Base-by-base conservation (phyloP, 768 basidiomycete genomes). In the Tubosaeta brunneosetosa region DNA sequence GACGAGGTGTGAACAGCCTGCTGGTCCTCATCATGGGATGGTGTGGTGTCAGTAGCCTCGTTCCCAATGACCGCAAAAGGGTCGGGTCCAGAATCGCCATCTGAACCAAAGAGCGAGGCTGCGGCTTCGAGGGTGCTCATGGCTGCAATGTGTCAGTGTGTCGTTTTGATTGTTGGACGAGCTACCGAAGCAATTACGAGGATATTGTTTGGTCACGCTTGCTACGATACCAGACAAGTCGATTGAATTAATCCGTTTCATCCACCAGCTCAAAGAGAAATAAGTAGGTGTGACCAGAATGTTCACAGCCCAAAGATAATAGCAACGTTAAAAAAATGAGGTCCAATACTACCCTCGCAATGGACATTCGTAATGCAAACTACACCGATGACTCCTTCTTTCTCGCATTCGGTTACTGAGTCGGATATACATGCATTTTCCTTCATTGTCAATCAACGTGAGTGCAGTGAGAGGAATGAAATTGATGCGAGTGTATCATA, bases 61-160 rank as follows among this genome's bases (percentile, higher is more conserved):
- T 72, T 68, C 43, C 81, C 83, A 55, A 85, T 75, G 50, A 76
- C 71, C 55, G 84, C 79, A 72, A 87, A 87, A 49, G 80, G 80
- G 71, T 88, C 85, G 31, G 78, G 73, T 16, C 72, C 72, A 47
- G 80, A 63, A 63, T 88, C 85, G 34, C 57, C 59, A 31, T 80
- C 80, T 48, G 79, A 71, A 55, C 83, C 86, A 74, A 92, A 92
- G 43, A 92, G 84, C 52, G 86, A 84, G 47, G 88, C 85, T 33
- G 90, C 90, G 59, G 86, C 83, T 74, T 89, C 87, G 51, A 85
- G 81, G 59, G 76, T 74, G 66, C 74, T 79, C 85, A 86, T 86
- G 62, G 62, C 61, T 68, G 57, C 66, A 71, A 59, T 69, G 67
- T 71, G 67, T 63, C 49, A 42, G 45, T 31, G 55, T 31, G 50